A percentile compares a stretch with the other conserved stretches of the same genome.
phyloP scores from a whole-genome alignment of 805 yeast species.

The Ogataea ganodermae region DNA sequence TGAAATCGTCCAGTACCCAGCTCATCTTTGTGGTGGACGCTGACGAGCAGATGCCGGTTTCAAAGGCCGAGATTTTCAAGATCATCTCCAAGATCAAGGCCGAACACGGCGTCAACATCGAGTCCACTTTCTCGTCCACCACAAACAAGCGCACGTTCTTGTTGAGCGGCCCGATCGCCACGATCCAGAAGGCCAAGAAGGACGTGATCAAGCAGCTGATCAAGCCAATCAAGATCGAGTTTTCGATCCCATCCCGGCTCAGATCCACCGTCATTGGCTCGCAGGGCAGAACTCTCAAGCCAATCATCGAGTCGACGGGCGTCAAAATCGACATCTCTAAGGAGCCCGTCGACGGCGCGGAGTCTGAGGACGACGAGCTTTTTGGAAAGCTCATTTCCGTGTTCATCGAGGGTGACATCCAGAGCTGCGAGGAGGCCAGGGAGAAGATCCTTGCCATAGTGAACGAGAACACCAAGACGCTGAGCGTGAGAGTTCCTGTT shows the following conservation, averaged over 20 bases:
- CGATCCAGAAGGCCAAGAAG: slow-evolving; percentile 70
- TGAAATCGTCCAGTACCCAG: slow-evolving; percentile 63
- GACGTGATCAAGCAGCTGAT: slow-evolving; percentile 76
- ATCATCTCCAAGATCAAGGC: slow-evolving; percentile 64
- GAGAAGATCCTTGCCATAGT: slow-evolving; percentile 70
- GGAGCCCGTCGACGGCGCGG: slow-evolving; percentile 18
- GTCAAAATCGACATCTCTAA: slow-evolving; percentile 70
- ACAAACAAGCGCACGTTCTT: slow-evolving; percentile 81
- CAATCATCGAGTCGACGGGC: slow-evolving; percentile 68
- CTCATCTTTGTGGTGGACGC: slow-evolving; percentile 77
- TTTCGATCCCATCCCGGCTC: slow-evolving; percentile 73
- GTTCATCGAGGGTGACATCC: slow-evolving; percentile 78
- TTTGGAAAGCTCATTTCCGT: slow-evolving; percentile 63
- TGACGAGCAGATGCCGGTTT: slow-evolving; percentile 63
- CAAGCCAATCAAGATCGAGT: slow-evolving; percentile 62
- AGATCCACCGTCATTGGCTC: slow-evolving; percentile 84
- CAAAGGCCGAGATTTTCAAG: slow-evolving; percentile 67
- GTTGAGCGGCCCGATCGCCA: slow-evolving; percentile 70
- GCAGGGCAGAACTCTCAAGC: slow-evolving; percentile 79
- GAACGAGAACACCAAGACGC: slow-evolving; percentile 65
- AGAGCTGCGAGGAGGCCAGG: slow-evolving; percentile 77
- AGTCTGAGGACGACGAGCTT: slow-evolving; percentile 51
- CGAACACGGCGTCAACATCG: slow-evolving; percentile 65
- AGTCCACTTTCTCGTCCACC: slow-evolving; percentile 76
- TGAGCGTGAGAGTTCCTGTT: slow-evolving; percentile 52